Base-by-base conservation (phyloP, 208 protist species). In the Trypanosoma mega region DNA sequence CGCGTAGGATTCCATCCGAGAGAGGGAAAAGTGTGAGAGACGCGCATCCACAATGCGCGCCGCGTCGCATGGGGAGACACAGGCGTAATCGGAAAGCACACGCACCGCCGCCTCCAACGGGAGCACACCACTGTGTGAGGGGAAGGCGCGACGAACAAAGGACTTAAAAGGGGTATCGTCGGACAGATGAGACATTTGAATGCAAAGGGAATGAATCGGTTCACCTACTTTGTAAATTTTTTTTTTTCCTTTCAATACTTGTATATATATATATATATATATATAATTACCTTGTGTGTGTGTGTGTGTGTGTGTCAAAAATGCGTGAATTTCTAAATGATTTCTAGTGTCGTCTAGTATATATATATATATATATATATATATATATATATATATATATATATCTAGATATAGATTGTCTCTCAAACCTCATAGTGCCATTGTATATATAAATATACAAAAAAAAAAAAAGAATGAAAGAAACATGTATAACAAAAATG, bases 81-180 rank as follows among this genome's bases (percentile, higher is more conserved):
- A 36, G 14, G 47, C 30, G 29, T 64, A 71, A n/a, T 31, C 48
- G 1, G 39, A 44, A 31, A 71, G 64, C 20, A 37, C 64, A 27
- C 54, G 56, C 39, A 64, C 26, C 47, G 55, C 64, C 9, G 23
- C 37, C 14, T 56, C 56, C 12, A 30, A 59, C 44, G 64, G 55
- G 49, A 71, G 63, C 8, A 26, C 16, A 23, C 47, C 29, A 5
- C 30, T 50, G 49, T 59, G 64, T 51, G 48, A 23, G 9, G 64
- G 56, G 29, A 64, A 59, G 3, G 27, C 48, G 7, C 3, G 30
- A 41, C 20, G 27, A 44, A 71, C 36, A 43, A 71, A 71, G 11
- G 36, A 4, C 37, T 71, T 49, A 29, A 71, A 64, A 33, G 41
- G 55, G 44, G 30, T 31, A 26, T 11, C 16, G 29, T 9, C 8